phyloP scores from a whole-genome alignment of 2,329 filamentous ascomycete genomes.

The Epichloe hybrida region DNA sequence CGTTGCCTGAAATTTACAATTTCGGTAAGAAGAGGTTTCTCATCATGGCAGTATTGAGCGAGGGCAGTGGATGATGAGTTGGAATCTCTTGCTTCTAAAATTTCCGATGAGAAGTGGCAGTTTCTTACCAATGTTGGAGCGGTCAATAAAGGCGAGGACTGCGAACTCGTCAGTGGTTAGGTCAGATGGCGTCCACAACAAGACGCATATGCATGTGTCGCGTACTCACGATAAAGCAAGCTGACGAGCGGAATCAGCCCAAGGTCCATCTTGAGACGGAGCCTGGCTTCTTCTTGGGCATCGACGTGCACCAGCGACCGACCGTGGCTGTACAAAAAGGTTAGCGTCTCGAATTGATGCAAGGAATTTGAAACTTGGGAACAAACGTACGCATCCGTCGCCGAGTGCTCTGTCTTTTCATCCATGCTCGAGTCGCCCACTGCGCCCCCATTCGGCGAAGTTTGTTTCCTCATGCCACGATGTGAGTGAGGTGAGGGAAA shows the following conservation, averaged over 20 bases:
- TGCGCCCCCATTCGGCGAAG: too few relatives aligned
- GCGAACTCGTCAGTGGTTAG: neutral
- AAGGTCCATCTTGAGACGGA: slow-evolving; percentile 51
- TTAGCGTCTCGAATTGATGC: too few relatives aligned
- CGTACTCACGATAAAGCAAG: slow-evolving; percentile 39
- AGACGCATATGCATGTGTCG: neutral
- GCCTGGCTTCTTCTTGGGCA: slow-evolving; percentile 36
- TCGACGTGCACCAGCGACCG: slow-evolving; percentile 24
- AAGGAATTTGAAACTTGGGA: too few relatives aligned
- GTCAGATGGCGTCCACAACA: neutral
- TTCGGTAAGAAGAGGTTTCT: neutral
- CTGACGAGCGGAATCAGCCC: slow-evolving; percentile 50
- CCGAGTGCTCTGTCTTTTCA: neutral
- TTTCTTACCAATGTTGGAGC: slow-evolving; percentile 47
- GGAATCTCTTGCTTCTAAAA: neutral
- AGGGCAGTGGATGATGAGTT: neutral
- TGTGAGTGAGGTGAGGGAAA: neutral
- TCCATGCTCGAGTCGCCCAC: neutral
- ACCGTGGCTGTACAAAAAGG: too few relatives aligned
- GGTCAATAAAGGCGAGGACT: slow-evolving; percentile 41
- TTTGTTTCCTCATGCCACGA: too few relatives aligned
- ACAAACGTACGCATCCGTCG: neutral
- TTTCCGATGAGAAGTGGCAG: neutral
- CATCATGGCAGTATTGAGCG: neutral
- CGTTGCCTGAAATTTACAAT: slow-evolving; percentile 32